Evolutionary conservation across 2,329 filamentous ascomycete genomes (phyloP).

Genomic region (Teratosphaeria gauchensis): DNA sequence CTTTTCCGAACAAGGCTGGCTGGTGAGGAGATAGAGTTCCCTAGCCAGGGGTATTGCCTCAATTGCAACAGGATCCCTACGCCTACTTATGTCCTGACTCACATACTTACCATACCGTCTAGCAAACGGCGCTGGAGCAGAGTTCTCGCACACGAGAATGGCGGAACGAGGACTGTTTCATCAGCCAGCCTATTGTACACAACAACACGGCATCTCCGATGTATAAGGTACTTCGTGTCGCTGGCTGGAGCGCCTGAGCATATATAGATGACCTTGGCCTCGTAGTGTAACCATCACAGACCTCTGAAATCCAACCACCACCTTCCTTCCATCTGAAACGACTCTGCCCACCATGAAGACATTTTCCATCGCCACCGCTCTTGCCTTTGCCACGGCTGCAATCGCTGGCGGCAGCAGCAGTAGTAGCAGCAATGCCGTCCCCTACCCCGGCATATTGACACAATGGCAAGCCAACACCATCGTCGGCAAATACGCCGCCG

Average conservation of each 20-base stretch:
- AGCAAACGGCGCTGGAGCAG: neutral
- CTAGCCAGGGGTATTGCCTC: neutral
- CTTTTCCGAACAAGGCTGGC: neutral
- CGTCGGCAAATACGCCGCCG: constrained; percentile 3
- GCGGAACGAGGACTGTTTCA: neutral
- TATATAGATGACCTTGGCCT: neutral
- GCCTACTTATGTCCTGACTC: neutral
- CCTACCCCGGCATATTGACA: neutral
- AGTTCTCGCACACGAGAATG: neutral
- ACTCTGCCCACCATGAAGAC: neutral
- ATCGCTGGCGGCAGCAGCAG: neutral
- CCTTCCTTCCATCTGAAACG: neutral
- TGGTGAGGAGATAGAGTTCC: neutral
- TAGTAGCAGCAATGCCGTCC: neutral
- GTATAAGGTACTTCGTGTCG: neutral
- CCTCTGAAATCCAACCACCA: neutral
- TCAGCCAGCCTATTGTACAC: neutral
- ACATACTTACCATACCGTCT: neutral
- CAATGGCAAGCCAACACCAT: constrained; percentile 4
- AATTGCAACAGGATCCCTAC: neutral
- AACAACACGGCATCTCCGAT: neutral
- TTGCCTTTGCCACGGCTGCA: neutral
- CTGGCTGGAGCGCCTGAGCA: neutral
- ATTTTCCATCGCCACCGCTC: neutral
- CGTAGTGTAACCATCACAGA: no score